Evolutionary conservation across 208 protist species (phyloP).

Genomic region (Leishmania turanica): DNA sequence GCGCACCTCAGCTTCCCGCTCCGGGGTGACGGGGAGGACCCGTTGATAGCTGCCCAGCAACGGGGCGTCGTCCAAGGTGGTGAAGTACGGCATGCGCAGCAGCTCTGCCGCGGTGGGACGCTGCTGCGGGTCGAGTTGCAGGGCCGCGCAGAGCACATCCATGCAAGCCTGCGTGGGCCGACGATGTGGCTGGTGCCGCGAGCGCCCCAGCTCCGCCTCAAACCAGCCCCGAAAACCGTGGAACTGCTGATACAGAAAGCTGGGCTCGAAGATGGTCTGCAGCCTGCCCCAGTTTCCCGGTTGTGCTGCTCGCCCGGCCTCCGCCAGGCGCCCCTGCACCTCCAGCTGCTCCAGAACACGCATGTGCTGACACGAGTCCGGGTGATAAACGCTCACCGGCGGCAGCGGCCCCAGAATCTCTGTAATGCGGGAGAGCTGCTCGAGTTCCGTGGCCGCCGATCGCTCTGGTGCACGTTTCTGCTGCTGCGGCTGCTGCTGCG

Average conservation of each 20-base stretch:
- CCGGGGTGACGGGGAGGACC: constrained; percentile 8
- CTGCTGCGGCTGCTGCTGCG: constrained; percentile 28
- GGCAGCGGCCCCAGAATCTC: constrained; percentile 75
- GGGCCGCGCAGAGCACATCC: constrained; percentile 73
- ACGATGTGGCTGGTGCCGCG: constrained; percentile 43
- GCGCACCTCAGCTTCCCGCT: constrained; percentile 34
- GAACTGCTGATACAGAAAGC: constrained; percentile 67
- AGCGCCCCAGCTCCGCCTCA: constrained; percentile 49
- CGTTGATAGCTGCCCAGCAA: constrained; percentile 22
- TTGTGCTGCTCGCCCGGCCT: constrained; percentile 12
- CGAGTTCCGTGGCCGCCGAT: constrained; percentile 61
- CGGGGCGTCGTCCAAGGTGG: constrained; percentile 31
- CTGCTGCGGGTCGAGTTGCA: constrained; percentile 69
- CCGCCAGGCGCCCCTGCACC: constrained; percentile 14
- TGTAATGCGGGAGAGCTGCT: constrained; percentile 74
- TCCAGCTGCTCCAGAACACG: constrained; percentile 45
- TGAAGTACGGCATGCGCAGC: constrained; percentile 82
- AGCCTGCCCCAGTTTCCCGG: constrained; percentile 29
- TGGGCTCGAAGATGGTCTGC: constrained; percentile 65
- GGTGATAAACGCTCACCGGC: constrained; percentile 41
- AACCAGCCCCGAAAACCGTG: constrained; percentile 79
- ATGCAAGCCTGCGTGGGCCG: constrained; percentile 62
- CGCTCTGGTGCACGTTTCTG: constrained; percentile 25
- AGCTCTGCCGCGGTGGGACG: constrained; percentile 80
- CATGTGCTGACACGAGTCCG: constrained; percentile 52